Conservation (phyloP, 768 basidiomycete genomes). For the Mycena rebaudengoi region DNA sequence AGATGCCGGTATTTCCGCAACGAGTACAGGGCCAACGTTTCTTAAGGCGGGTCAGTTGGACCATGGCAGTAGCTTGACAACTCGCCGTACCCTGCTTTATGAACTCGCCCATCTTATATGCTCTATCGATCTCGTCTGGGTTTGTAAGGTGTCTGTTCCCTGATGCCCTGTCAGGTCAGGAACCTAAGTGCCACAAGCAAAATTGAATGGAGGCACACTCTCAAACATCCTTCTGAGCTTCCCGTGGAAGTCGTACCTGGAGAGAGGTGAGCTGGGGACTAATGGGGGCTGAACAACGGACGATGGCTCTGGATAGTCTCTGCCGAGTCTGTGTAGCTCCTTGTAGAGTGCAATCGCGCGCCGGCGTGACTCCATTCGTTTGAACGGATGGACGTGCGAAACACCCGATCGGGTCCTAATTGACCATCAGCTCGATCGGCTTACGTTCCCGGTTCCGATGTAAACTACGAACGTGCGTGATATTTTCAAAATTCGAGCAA, state of each 20-base stretch:
- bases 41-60: slow-evolving; percentile 45
- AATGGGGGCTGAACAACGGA: slow-evolving; percentile 48
- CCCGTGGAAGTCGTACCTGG: slow-evolving; percentile 80
- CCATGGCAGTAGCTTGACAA: not conserved
- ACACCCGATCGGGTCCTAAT: not conserved
- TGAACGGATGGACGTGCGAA: not conserved
- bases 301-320: slow-evolving; percentile 86
- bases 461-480: too few relatives aligned
- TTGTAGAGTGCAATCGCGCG: slow-evolving; percentile 82
- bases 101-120: slow-evolving; percentile 79
- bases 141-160: slow-evolving; percentile 75
- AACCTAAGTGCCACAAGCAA: not conserved
- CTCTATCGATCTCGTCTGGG: slow-evolving; percentile 77
- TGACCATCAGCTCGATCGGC: not conserved
- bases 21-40: slow-evolving; percentile 84
- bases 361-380: slow-evolving; percentile 44
- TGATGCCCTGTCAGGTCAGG: slow-evolving; percentile 33
- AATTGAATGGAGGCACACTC: slow-evolving; percentile 63
- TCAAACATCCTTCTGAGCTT: slow-evolving; percentile 77
- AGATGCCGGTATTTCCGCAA: slow-evolving; percentile 85
- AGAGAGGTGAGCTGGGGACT: slow-evolving; percentile 17
- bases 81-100: slow-evolving; percentile 77
- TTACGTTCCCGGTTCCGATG: too few relatives aligned
- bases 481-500: too few relatives aligned
- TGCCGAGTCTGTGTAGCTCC: slow-evolving; percentile 80